Evolutionary conservation across 1,284 basidiomycete species (phyloP).

Genomic region (Athelia sp.): DNA sequence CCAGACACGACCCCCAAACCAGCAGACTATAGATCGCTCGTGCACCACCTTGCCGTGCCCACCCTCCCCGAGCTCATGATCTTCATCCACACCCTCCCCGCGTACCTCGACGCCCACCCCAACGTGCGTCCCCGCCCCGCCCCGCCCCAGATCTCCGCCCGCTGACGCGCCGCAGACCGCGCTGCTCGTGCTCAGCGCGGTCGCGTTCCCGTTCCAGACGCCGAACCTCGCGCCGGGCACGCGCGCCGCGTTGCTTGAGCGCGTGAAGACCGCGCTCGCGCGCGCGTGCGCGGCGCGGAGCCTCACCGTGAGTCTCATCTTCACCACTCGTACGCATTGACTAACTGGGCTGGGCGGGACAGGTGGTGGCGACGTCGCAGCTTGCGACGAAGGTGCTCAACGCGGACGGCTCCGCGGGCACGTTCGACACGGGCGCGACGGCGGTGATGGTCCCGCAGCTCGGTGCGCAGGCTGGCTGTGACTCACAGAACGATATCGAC

Average conservation of each 20-base stretch:
- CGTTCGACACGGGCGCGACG: conserved; percentile 55
- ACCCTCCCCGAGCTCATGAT: conserved; percentile 51
- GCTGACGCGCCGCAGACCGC: conserved; percentile 35
- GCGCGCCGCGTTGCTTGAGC: conserved; percentile 41
- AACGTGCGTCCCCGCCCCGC: conserved; percentile 32
- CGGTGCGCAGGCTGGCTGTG: conserved; percentile 30
- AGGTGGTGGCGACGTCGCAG: conserved; percentile 67
- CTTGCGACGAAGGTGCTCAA: conserved; percentile 62
- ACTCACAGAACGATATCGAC: not conserved
- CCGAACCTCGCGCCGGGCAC: conserved; percentile 29
- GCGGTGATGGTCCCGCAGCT: conserved; percentile 62
- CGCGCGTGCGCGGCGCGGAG: conserved; percentile 42
- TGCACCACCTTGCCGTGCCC: conserved; percentile 41
- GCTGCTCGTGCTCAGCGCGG: conserved; percentile 59
- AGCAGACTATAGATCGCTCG: conserved; percentile 23
- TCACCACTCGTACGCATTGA: no score
- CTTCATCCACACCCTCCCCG: conserved; percentile 51
- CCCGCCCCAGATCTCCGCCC: conserved; percentile 3
- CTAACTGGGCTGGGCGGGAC: conserved; percentile 2
- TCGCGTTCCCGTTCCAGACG: conserved; percentile 62
- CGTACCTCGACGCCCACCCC: conserved; percentile 37
- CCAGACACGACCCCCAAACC: conserved; percentile 14
- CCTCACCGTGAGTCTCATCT: conserved; percentile 38
- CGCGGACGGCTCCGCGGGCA: conserved; percentile 55
- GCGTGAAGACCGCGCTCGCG: conserved; percentile 47